phyloP scores from a whole-genome alignment of 2,329 filamentous ascomycete species.

The Chalaropsis ovoidea region DNA sequence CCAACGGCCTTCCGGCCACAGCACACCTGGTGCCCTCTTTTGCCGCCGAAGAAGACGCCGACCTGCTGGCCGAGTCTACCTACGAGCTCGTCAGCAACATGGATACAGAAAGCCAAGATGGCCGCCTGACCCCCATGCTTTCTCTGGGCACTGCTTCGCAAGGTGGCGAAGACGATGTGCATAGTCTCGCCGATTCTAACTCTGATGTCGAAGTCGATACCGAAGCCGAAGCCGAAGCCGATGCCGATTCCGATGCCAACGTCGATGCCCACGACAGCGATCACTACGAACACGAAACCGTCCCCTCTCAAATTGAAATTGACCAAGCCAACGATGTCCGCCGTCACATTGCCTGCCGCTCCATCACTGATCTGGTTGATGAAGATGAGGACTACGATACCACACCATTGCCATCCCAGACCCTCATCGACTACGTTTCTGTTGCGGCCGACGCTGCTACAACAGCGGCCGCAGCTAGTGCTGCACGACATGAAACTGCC shows the following conservation, averaged over 20 bases:
- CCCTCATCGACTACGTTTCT: conserved; percentile 21
- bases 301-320: conserved; percentile 20
- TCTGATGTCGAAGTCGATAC: conserved; percentile 27
- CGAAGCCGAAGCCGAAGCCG: not conserved
- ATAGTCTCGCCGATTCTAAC: conserved; percentile 36
- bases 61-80: conserved; percentile 43
- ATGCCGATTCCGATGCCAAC: not conserved
- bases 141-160: conserved; percentile 36
- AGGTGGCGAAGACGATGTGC: conserved; percentile 36
- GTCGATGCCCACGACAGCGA: not conserved
- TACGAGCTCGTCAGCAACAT: conserved; percentile 48
- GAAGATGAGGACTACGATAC: conserved; percentile 23
- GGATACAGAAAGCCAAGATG: conserved; percentile 46
- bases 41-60: conserved; percentile 32
- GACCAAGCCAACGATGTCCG: conserved; percentile 15
- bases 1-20: conserved; percentile 1
- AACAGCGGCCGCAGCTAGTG: not conserved
- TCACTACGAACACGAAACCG: conserved; percentile 19
- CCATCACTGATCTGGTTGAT: conserved; percentile 18
- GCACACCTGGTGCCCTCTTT: conserved; percentile 28
- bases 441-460: conserved; percentile 17
- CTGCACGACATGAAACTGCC: conserved; percentile 6
- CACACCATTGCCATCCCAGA: conserved; percentile 15
- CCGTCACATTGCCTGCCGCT: conserved; percentile 16
- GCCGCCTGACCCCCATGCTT: conserved; percentile 33